Evolutionary conservation across 441 rosid species (phyloP).

Genomic region (Erysimum cheiri): DNA sequence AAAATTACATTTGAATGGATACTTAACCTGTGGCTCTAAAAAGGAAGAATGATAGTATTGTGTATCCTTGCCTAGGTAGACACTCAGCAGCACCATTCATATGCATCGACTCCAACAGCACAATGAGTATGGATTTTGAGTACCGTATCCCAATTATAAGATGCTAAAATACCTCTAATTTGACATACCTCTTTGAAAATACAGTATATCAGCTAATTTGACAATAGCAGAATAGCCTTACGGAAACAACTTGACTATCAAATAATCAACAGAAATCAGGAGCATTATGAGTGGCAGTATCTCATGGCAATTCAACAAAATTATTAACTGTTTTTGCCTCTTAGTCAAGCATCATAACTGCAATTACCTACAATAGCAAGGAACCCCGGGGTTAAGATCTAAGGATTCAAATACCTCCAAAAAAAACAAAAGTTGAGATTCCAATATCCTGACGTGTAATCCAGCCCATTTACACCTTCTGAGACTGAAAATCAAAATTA

Average conservation of each 20-base stretch:
- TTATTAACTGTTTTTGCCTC: conserved; percentile 12
- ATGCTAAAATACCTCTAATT: no score
- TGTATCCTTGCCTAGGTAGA: neutral
- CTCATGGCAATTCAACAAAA: neutral
- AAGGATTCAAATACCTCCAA: conserved; percentile 18
- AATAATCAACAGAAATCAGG: neutral
- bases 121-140: conserved; percentile 10
- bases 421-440: conserved; percentile 13
- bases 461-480: conserved; percentile 29
- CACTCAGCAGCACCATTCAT: conserved; percentile 1
- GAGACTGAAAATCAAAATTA: conserved; percentile 31
- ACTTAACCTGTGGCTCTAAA: neutral
- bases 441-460: conserved; percentile 15
- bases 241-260: neutral
- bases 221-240: neutral
- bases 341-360: conserved; percentile 3
- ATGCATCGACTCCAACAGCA: neutral
- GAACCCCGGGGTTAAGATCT: neutral
- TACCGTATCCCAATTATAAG: neutral
- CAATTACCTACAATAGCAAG: conserved; percentile 6
- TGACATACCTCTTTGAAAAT: neutral
- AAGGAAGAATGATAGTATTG: neutral
- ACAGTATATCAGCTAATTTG: conserved; percentile 2
- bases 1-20: neutral
- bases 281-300: conserved; percentile 14